phyloP scores from a whole-genome alignment of 805 yeast species.

The Saccharomycopsis javanensis region DNA sequence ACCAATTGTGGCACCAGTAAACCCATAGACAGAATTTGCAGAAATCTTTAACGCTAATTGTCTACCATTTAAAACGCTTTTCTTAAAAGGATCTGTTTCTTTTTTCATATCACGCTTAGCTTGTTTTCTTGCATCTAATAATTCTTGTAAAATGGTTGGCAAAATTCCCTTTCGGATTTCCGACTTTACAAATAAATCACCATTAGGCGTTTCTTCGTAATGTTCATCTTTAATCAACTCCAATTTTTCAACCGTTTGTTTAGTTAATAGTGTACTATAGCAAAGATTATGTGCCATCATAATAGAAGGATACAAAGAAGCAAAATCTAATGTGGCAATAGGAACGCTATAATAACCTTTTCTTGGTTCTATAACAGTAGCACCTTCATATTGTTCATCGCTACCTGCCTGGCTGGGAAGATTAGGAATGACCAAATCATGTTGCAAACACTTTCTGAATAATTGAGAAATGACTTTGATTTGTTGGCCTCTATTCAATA shows the following conservation, averaged over 20 bases:
- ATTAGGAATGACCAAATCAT: constrained; percentile 85
- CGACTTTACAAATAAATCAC: constrained; percentile 77
- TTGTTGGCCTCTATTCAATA: constrained; percentile 91
- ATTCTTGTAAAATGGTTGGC: constrained; percentile 85
- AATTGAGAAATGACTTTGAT: constrained; percentile 94
- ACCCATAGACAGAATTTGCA: constrained; percentile 97
- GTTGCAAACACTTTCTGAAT: constrained; percentile 82
- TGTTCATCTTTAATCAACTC: constrained; percentile 61
- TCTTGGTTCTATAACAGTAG: constrained; percentile 94
- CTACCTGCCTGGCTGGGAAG: constrained; percentile 64
- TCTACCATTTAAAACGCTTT: constrained; percentile 92
- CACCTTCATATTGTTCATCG: constrained; percentile 96
- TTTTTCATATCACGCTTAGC: constrained; percentile 86
- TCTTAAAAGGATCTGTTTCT: constrained; percentile 89
- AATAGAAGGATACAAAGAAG: constrained; percentile 93
- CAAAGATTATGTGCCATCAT: constrained; percentile 99
- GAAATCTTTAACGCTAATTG: constrained; percentile 93
- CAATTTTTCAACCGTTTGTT: constrained; percentile 55
- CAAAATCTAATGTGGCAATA: constrained; percentile 95
- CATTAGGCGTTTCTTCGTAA: constrained; percentile 82
- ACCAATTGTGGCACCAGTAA: constrained; percentile 98
- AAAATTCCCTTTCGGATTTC: constrained; percentile 69
- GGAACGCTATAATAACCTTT: constrained; percentile 97
- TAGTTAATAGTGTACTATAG: constrained; percentile 78
- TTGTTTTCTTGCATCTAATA: constrained; percentile 82